phyloP scores from a whole-genome alignment of 345 rosid genomes.

The Citrus sinensis region DVS_A1.0 CM039166.1:12220501-12221000 shows the following conservation, averaged over 20 bases:
- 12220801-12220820: background rate
- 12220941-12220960: background rate
- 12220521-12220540: background rate
- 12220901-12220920: background rate
- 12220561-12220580: slow-evolving; percentile 55
- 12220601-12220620: slow-evolving; percentile 84
- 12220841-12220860: background rate
- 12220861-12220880: background rate
- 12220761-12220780: background rate
- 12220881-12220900: background rate
- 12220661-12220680: slow-evolving; percentile 56
- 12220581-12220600: slow-evolving; percentile 70
- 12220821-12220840: background rate
- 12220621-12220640: slow-evolving; percentile 86
- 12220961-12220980: background rate
- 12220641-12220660: slow-evolving; percentile 83
- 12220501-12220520: background rate
- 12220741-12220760: background rate
- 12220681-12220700: slow-evolving; percentile 85
- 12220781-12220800: background rate
- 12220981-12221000: background rate
- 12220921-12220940: background rate
- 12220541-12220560: slow-evolving; percentile 2
- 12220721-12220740: slow-evolving; percentile 4
- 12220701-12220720: slow-evolving; percentile 10